Conservation (phyloP, 257 asterid genomes). For the Mitragyna speciosa region DNA sequence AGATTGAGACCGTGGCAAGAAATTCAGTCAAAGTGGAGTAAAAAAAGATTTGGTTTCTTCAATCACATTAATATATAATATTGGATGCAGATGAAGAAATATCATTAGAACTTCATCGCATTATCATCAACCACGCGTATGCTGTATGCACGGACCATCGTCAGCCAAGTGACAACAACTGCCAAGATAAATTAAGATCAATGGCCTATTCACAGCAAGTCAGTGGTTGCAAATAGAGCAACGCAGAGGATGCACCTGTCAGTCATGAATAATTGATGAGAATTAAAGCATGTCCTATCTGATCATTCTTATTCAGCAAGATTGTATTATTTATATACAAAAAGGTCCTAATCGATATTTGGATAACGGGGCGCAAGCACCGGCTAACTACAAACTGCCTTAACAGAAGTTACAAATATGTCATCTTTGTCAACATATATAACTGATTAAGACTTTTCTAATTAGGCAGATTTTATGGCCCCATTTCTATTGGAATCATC, state of each 20-base stretch:
- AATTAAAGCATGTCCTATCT: neutral
- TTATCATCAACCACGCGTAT: neutral
- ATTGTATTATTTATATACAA: neutral
- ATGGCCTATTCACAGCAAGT: neutral
- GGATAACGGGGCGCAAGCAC: neutral
- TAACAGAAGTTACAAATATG: slow-evolving; percentile 5
- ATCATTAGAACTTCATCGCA: neutral
- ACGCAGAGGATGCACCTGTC: neutral
- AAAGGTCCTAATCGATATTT: neutral
- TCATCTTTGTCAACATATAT: neutral
- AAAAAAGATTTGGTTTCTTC: neutral
- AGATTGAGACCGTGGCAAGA: neutral
- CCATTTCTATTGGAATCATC: neutral
- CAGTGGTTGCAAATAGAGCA: neutral
- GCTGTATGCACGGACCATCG: neutral
- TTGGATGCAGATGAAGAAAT: neutral
- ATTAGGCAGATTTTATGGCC: neutral
- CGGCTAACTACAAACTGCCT: slow-evolving; percentile 4
- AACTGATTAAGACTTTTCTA: neutral
- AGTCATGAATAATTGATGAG: no score
- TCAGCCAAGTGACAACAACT: neutral
- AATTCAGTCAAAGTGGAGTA: neutral
- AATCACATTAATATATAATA: neutral
- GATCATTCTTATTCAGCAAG: neutral
- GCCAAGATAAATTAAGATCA: neutral